Base-by-base conservation (phyloP, 805 yeast species). In the Candida andamanensis region DNA sequence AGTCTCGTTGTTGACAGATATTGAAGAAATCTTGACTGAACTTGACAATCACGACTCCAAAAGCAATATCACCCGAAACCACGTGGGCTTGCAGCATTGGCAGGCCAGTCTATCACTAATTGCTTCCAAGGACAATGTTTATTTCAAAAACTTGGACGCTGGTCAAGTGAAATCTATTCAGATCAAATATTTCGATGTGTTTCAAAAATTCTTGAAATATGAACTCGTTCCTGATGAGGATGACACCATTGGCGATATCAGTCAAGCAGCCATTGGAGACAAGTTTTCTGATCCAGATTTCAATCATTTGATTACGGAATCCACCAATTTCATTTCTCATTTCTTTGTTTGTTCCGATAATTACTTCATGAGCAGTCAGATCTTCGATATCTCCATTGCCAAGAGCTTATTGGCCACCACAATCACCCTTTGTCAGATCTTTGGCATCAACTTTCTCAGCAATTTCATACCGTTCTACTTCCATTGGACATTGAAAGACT, bases 371-470 rank as follows among this genome's bases (percentile, higher is more conserved):
- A 44, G 44, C 6, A 53, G 54, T 13, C 46, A 47, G 3, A 29
- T 29, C 13, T 42, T 50, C 7, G 46, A 54, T 30, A 39, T 49
- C 3, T 54, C 52, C 27, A 40, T 59, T 18, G 45, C 53, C 13
- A 4, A 45, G 39, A 8, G 39, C 46, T 30, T 44, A 17, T 40
- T 51, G 3, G 47, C 41, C 4, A 42, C 54, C 15, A 35, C 61
- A 12, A 46, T 48, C 19, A 44, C 40, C 25, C 36, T 65, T 18
- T 35, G 55, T 14, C 35, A 45, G 8, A 55, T 54, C 17, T 63
- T 63, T 32, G 80, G 79, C 1, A 50, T 72, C 29, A 74, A 73
- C 42, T 63, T 71, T 16, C 44, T 69, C 15, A 60, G 52, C 37
- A 69, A 70, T 39, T 66, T 62, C 29, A 36, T 73, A 3, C 69